Percentiles rank a stretch among this genome's conserved stretches.
Conservation (phyloP, 345 rosid genomes). For the Fremontodendron californicum region DNA sequence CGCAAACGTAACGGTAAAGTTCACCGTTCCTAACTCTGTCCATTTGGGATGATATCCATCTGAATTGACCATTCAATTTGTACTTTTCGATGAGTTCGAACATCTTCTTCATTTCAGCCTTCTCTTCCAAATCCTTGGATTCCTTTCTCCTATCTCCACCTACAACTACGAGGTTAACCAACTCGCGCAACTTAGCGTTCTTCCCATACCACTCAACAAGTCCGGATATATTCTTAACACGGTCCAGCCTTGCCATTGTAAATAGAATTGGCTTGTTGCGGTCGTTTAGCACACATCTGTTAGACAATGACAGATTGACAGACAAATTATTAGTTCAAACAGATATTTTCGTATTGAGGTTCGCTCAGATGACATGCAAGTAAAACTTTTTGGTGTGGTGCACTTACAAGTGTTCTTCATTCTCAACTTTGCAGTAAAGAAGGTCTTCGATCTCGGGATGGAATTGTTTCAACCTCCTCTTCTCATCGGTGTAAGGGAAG, state of each 20-base stretch:
- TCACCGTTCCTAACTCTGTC: constrained; percentile 67
- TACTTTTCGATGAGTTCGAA: constrained; percentile 51
- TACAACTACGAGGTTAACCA: constrained; percentile 77
- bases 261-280: constrained; percentile 72
- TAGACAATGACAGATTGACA: not conserved
- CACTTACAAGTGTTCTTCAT: constrained; percentile 75
- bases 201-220: constrained; percentile 94
- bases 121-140: constrained; percentile 86
- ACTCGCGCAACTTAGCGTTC: constrained; percentile 58
- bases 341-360: not conserved
- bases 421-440: constrained; percentile 79
- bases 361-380: not conserved
- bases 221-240: constrained; percentile 86
- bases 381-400: not conserved
- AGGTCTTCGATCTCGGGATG: constrained; percentile 78
- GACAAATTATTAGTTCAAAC: not conserved
- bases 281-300: constrained; percentile 79
- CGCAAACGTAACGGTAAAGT: constrained; percentile 61
- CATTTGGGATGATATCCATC: constrained; percentile 84
- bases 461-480: constrained; percentile 63
- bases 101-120: constrained; percentile 93
- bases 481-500: constrained; percentile 68
- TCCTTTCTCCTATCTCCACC: constrained; percentile 93
- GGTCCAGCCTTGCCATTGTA: constrained; percentile 95
- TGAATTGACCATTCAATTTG: constrained; percentile 58